These are phyloP conservation scores for Arachis hypogaea DNA, from an alignment of 306 rosid species.

Conservation along the genomic window DNA sequence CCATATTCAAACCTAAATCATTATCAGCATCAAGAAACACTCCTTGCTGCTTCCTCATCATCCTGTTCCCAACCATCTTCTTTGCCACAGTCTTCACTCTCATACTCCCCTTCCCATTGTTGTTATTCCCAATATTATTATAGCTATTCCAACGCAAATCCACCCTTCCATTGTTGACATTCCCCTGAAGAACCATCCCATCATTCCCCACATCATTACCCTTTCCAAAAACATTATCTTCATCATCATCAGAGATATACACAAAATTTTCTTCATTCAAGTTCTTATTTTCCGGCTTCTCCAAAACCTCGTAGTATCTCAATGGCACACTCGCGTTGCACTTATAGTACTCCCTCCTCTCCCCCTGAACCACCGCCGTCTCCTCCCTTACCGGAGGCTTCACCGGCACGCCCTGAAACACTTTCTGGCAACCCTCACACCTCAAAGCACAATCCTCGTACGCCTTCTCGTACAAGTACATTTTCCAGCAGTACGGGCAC, in stretches of 20 bases:
- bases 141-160: constrained; percentile 5
- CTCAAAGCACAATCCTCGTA: constrained; percentile 57
- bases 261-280: constrained; percentile 13
- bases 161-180: background rate
- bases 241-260: constrained; percentile 35
- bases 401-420: constrained; percentile 65
- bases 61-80: constrained; percentile 40
- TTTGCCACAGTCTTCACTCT: constrained; percentile 51
- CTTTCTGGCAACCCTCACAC: constrained; percentile 58
- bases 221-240: background rate
- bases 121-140: background rate
- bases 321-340: constrained; percentile 44
- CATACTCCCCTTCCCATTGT: constrained; percentile 45
- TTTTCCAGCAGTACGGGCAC: constrained; percentile 72
- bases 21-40: background rate
- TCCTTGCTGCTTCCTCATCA: constrained; percentile 15
- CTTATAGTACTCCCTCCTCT: constrained; percentile 50
- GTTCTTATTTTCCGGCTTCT: background rate
- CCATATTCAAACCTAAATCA: constrained; percentile 30
- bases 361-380: constrained; percentile 43
- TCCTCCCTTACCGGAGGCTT: constrained; percentile 47
- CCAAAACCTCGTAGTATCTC: constrained; percentile 39
- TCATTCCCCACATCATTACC: background rate
- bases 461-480: constrained; percentile 56
- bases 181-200: background rate